Percentiles rank a stretch among this genome's conserved stretches.
These are phyloP conservation scores for Fraxinus ornus DNA, from an alignment of 305 asterid genomes.

Conservation along the genomic window DNA sequence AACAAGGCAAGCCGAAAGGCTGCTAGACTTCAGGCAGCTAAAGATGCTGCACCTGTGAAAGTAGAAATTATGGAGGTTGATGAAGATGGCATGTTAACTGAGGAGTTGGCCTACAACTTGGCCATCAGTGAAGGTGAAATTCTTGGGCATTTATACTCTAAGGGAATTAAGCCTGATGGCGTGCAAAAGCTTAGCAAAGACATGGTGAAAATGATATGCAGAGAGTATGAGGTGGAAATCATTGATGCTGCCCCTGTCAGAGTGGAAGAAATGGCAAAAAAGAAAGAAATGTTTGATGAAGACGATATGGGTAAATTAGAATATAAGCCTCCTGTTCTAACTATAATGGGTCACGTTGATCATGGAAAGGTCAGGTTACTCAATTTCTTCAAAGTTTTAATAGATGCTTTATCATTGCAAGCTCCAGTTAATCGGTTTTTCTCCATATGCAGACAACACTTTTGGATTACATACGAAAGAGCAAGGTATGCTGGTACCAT, in stretches of 20 bases:
- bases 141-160: constrained; percentile 69
- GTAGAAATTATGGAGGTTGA: constrained; percentile 93
- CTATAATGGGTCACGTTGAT: constrained; percentile 99
- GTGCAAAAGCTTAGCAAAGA: constrained; percentile 91
- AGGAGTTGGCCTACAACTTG: constrained; percentile 84
- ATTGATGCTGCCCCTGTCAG: constrained; percentile 66
- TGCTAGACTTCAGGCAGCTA: constrained; percentile 85
- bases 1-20: constrained; percentile 97
- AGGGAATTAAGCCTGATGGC: constrained; percentile 93
- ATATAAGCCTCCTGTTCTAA: constrained; percentile 89
- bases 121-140: constrained; percentile 90
- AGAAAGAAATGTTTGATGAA: constrained; percentile 80
- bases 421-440: constrained; percentile 42
- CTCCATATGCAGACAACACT: constrained; percentile 80
- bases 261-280: constrained; percentile 95
- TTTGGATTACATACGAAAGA: constrained; percentile 91
- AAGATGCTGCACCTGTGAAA: constrained; percentile 87
- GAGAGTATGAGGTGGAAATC: constrained; percentile 86
- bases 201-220: constrained; percentile 95
- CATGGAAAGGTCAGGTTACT: constrained; percentile 84
- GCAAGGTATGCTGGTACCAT: constrained; percentile 59
- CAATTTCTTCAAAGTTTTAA: constrained; percentile 20
- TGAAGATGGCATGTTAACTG: constrained; percentile 86
- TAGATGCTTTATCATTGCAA: constrained; percentile 13
- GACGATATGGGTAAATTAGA: constrained; percentile 81